Evolutionary conservation across 2,329 filamentous ascomycete species (phyloP).

Genomic region (Alternaria postmessia): DNA sequence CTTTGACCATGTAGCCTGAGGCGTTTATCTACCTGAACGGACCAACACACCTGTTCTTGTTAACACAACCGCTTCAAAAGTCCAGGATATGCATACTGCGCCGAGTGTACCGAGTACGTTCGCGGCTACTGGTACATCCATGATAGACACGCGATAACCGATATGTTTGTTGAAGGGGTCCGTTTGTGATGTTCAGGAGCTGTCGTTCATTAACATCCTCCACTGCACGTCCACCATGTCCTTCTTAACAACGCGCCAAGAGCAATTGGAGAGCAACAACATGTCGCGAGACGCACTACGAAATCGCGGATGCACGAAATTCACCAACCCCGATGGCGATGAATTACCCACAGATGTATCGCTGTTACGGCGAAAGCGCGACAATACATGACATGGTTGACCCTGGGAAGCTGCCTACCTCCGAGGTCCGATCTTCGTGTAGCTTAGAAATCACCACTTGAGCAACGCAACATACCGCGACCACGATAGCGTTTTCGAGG

Average conservation of each 20-base stretch:
- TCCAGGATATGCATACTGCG: conserved; percentile 54
- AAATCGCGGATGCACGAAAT: background rate
- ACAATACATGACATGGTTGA: conserved; percentile 17
- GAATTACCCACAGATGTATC: background rate
- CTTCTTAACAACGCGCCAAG: conserved; percentile 4
- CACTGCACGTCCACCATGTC: background rate
- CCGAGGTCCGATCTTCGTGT: conserved; percentile 22
- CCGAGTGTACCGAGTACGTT: conserved; percentile 68
- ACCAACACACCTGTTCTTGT: conserved; percentile 65
- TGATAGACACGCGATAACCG: conserved; percentile 32
- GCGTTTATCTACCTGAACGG: conserved; percentile 60
- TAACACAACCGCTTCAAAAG: background rate
- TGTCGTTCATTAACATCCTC: background rate
- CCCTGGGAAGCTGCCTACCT: conserved; percentile 9
- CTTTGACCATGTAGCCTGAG: background rate
- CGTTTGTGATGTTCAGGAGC: background rate
- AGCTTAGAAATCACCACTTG: conserved; percentile 32
- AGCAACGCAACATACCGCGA: background rate
- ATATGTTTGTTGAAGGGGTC: too few species aligned
- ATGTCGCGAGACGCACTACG: background rate
- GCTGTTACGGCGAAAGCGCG: background rate
- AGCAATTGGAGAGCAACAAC: background rate
- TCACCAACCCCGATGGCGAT: background rate
- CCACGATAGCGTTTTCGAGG: background rate
- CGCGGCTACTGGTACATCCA: conserved; percentile 65